Evolutionary conservation across 2,329 filamentous ascomycete genomes (phyloP).

Genomic region (Clathrospora elynae): DNA sequence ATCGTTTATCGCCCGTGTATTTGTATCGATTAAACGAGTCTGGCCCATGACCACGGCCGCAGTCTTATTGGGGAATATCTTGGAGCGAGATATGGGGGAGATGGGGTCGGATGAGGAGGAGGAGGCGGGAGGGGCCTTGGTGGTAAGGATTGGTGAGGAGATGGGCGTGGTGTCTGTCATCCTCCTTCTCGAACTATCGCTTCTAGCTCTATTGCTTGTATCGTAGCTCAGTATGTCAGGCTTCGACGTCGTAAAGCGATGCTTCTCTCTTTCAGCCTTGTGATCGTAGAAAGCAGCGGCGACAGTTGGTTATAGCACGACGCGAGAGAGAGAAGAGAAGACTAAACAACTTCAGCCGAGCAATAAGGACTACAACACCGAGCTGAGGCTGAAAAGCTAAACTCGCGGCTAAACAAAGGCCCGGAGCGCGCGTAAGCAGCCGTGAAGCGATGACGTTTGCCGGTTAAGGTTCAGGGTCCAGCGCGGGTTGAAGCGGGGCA

Average conservation of each 20-base stretch:
- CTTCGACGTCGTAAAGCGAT: neutral
- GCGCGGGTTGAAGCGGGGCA: slow-evolving; percentile 17
- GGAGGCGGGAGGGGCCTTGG: slow-evolving; percentile 7
- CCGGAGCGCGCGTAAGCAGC: slow-evolving; percentile 23
- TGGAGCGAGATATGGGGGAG: slow-evolving; percentile 27
- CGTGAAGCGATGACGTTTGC: slow-evolving; percentile 19
- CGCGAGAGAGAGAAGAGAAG: neutral
- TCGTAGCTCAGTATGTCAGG: too few relatives aligned
- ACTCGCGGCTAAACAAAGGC: slow-evolving; percentile 16
- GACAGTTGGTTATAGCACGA: neutral
- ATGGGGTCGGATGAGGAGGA: slow-evolving; percentile 15
- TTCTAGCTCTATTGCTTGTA: too few relatives aligned
- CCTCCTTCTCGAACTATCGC: too few relatives aligned
- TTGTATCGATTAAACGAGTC: slow-evolving; percentile 46
- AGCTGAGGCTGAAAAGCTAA: slow-evolving; percentile 6
- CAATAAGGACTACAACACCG: neutral
- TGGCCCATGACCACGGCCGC: slow-evolving; percentile 27
- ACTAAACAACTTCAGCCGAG: neutral
- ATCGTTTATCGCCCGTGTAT: slow-evolving; percentile 50
- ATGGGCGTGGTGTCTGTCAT: slow-evolving; percentile 9
- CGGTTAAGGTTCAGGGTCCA: slow-evolving; percentile 16
- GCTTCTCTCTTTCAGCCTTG: neutral
- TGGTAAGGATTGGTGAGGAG: slow-evolving; percentile 20
- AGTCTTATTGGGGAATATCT: slow-evolving; percentile 38
- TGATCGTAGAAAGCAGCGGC: neutral